Evolutionary conservation across 2,329 filamentous ascomycete genomes (phyloP).

Genomic region (Colletotrichum tofieldiae): DNA sequence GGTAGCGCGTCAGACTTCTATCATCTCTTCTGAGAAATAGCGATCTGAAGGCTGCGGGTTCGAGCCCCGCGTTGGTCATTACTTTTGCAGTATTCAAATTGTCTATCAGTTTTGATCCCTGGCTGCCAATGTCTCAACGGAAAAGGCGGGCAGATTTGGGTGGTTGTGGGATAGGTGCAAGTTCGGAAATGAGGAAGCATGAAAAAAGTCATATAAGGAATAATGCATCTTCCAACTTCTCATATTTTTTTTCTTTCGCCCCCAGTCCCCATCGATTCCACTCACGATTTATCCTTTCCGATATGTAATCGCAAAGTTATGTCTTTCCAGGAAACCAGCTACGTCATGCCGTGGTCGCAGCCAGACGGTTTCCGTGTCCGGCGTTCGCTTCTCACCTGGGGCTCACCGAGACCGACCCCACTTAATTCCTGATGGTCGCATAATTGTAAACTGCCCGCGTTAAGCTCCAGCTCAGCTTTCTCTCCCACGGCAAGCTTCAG

Average conservation of each 20-base stretch:
- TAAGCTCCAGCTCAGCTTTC: conserved; percentile 35
- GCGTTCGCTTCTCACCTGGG: conserved; percentile 20
- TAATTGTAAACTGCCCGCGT: conserved; percentile 35
- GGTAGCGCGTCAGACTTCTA: conserved; percentile 44
- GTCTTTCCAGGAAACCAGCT: background rate
- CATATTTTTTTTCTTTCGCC: no score
- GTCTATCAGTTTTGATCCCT: no score
- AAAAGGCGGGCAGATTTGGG: no score
- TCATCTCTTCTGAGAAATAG: background rate
- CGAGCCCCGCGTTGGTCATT: conserved; percentile 42
- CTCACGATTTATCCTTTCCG: no score
- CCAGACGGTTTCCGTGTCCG: background rate
- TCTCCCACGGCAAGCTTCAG: conserved; percentile 37
- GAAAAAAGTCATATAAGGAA: no score
- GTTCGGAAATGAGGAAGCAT: background rate
- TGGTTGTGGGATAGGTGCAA: background rate
- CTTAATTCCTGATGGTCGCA: conserved; percentile 32
- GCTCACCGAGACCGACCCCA: conserved; percentile 31
- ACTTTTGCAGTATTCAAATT: background rate
- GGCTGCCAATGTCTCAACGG: no score
- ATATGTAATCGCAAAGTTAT: background rate
- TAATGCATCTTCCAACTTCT: no score
- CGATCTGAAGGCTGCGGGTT: conserved; percentile 42
- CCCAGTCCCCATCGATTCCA: no score
- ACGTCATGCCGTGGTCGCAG: conserved; percentile 9